phyloP scores from a whole-genome alignment of 805 yeast species.

The Myxozyma neotropica region DNA sequence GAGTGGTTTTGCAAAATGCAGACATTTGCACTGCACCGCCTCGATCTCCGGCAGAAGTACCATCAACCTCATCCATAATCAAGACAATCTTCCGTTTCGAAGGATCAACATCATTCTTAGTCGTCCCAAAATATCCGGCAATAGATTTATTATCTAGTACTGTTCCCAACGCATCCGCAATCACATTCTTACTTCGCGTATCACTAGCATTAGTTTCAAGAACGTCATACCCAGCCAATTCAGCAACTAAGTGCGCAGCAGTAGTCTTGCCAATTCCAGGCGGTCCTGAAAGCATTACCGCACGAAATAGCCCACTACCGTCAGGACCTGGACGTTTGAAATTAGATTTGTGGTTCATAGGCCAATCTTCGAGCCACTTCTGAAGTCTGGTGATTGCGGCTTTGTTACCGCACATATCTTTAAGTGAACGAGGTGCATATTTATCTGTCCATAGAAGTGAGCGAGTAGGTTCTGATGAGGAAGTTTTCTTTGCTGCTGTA shows the following conservation, averaged over 20 bases:
- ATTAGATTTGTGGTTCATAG: conserved; percentile 53
- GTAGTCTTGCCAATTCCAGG: conserved; percentile 96
- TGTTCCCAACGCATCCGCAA: conserved; percentile 68
- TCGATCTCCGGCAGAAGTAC: conserved; percentile 98
- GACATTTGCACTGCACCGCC: conserved; percentile 98
- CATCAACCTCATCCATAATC: conserved; percentile 98
- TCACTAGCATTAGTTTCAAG: conserved; percentile 89
- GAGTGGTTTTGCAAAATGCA: conserved; percentile 77
- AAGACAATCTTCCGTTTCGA: conserved; percentile 64
- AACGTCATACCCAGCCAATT: conserved; percentile 74
- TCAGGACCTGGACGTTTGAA: conserved; percentile 63
- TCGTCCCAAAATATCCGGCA: conserved; percentile 65
- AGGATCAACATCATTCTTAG: conserved; percentile 36
- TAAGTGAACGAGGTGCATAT: conserved; percentile 78
- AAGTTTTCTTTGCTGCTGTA: neutral
- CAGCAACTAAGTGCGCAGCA: conserved; percentile 81
- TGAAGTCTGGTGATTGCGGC: conserved; percentile 65
- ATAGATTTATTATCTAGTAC: conserved; percentile 82
- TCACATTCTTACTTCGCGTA: conserved; percentile 78
- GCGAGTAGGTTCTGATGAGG: neutral
- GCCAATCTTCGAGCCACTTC: conserved; percentile 82
- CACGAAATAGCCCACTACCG: conserved; percentile 71
- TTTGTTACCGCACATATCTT: conserved; percentile 90
- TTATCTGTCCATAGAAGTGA: conserved; percentile 81
- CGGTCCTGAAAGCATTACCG: conserved; percentile 87